Base-by-base conservation (phyloP, 2,329 filamentous ascomycete genomes). In the Neoscytalidium dimidiatum region DNA sequence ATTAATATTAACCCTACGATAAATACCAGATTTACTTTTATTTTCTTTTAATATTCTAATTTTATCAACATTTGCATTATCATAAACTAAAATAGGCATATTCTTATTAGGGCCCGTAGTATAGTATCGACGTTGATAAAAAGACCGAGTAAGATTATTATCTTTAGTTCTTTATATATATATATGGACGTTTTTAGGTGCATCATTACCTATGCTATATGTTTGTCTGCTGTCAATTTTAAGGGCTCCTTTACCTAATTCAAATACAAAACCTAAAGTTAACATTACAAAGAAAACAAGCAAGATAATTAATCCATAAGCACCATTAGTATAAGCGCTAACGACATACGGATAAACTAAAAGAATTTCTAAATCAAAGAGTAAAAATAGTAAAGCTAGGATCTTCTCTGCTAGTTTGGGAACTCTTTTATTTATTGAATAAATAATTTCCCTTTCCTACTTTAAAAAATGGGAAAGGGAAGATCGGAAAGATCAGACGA, bases 291-390 rank as follows among this genome's bases (percentile, higher is more conserved):
- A 70, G 66, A 72, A 72, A 14, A 69, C 64, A 58, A 72, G 60
- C 68, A 71, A 70, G 64, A 72, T 65, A 64, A 71, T 69, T 69
- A 71, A 67, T 56, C 70, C 71, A 69, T 71, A 71, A 66, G 71
- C 67, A 66, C 66, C 67, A 66, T 71, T 71, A 65, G 67, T 66
- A 66, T 72, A 72, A 41, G 65, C 67, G 67, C 69, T 71, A 52
- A 72, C 70, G 62, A 69, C 65, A 66, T 72, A 72, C 67, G 70
- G 70, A 66, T 71, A 71, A 19, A 71, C 66, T 69, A 73, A 67
- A 64, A 72, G 57, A 51, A 73, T 74, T 70, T 75, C 73, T 69
- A 75, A 66, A 66, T 75, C 73, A 71, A 75, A n/a, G n/a, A n/a
- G n/a, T n/a, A n/a, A n/a, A n/a, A n/a, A n/a, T n/a, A n/a, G n/a